Evolutionary conservation across 768 basidiomycete species (phyloP).

Genomic region (Tubosaeta sp.): DNA sequence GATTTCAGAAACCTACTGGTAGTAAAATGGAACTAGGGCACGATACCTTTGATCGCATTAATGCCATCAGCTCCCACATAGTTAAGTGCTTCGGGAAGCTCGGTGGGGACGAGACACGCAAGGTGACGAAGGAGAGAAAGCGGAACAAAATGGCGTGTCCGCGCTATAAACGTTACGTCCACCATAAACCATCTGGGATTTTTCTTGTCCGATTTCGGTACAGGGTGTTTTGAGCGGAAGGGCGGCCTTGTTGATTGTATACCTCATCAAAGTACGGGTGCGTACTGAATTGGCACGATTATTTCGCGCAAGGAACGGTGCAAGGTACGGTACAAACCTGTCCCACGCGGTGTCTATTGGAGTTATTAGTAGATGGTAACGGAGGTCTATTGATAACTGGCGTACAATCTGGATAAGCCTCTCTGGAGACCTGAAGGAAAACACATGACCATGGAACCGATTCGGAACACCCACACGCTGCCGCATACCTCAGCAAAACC

Average conservation of each 20-base stretch:
- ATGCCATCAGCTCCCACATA: slow-evolving; percentile 66
- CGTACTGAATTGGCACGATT: slow-evolving; percentile 29
- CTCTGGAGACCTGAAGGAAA: slow-evolving; percentile 57
- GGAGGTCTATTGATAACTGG: not conserved
- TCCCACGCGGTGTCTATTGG: slow-evolving; percentile 86
- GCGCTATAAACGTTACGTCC: slow-evolving; percentile 62
- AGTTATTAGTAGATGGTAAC: slow-evolving; percentile 4
- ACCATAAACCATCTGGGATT: slow-evolving; percentile 95
- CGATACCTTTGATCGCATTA: slow-evolving; percentile 58
- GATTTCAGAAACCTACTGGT: slow-evolving; percentile 2
- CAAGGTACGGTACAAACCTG: slow-evolving; percentile 42
- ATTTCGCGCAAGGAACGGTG: slow-evolving; percentile 2
- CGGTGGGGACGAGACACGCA: slow-evolving; percentile 35
- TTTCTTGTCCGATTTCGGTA: slow-evolving; percentile 60
- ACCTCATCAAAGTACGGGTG: slow-evolving; percentile 81
- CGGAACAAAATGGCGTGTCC: slow-evolving; percentile 71
- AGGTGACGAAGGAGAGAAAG: slow-evolving; percentile 69
- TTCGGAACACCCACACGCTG: not conserved
- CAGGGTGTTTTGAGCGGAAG: not conserved
- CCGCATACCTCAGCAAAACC: slow-evolving; percentile 72
- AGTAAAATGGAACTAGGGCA: slow-evolving; percentile 6
- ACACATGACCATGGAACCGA: slow-evolving; percentile 1
- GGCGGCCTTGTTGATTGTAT: not conserved
- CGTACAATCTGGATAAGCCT: slow-evolving; percentile 90
- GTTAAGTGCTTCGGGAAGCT: slow-evolving; percentile 49